phyloP scores from a whole-genome alignment of 148 eudicot genomes.

The Arctostaphylos glauca region DNA sequence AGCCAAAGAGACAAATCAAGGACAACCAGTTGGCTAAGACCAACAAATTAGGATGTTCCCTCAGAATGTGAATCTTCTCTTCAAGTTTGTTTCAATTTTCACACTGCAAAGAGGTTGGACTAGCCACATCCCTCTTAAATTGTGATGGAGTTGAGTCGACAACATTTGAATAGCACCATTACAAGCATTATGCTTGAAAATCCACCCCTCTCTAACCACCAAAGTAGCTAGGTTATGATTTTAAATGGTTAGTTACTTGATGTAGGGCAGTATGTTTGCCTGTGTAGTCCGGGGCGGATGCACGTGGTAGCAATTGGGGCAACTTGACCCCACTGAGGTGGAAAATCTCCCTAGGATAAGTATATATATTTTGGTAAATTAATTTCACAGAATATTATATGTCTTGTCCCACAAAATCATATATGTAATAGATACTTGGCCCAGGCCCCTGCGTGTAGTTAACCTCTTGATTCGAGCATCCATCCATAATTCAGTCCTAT shows the following conservation, averaged over 20 bases:
- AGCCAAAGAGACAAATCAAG: neutral
- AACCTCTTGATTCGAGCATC: neutral
- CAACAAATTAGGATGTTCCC: neutral
- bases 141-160: neutral
- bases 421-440: no score
- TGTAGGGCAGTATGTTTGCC: neutral
- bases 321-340: no score
- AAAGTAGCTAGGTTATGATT: neutral
- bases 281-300: no score
- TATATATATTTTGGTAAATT: no score
- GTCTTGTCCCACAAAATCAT: no score
- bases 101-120: neutral
- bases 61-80: neutral
- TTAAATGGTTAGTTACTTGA: neutral
- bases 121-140: neutral
- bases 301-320: no score
- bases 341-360: no score
- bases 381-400: no score
- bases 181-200: neutral
- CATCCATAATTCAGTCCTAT: neutral
- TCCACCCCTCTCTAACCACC: neutral
- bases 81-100: neutral
- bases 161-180: neutral
- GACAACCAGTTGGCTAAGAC: neutral
- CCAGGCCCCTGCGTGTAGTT: neutral